Conservation (phyloP, 169 alveolate species). For the Eimeria praecox region DNA sequence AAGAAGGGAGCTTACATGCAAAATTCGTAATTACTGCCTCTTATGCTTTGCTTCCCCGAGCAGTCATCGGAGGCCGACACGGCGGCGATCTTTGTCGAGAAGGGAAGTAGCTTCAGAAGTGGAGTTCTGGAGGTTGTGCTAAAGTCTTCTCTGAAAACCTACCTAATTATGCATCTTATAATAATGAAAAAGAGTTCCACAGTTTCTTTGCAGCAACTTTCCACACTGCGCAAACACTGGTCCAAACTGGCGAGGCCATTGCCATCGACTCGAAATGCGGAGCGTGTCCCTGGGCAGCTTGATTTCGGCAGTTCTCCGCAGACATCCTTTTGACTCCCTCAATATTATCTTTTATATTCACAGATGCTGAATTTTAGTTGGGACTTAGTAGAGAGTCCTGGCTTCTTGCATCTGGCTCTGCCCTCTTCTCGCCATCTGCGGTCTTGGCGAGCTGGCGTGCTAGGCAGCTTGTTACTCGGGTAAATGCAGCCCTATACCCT, state of each 20-base stretch:
- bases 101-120: neutral
- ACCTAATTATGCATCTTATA: neutral
- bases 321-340: neutral
- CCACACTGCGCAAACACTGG: neutral
- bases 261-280: neutral
- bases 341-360: neutral
- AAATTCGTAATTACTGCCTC: neutral
- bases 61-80: conserved; percentile 9
- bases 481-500: neutral
- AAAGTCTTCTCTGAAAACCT: neutral
- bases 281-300: neutral
- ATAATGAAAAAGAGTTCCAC: neutral
- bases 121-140: neutral
- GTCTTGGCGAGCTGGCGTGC: neutral
- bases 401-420: neutral
- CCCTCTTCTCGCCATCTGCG: neutral
- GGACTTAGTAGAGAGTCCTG: neutral
- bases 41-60: neutral
- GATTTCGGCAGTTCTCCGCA: neutral
- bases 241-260: neutral
- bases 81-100: neutral
- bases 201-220: neutral
- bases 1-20: neutral
- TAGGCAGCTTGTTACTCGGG: neutral
- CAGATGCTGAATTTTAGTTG: neutral